Evolutionary conservation across 345 rosid genomes (phyloP), one percentile per base, ranked within the genome.

Genomic region (Anacardium occidentale): DNA sequence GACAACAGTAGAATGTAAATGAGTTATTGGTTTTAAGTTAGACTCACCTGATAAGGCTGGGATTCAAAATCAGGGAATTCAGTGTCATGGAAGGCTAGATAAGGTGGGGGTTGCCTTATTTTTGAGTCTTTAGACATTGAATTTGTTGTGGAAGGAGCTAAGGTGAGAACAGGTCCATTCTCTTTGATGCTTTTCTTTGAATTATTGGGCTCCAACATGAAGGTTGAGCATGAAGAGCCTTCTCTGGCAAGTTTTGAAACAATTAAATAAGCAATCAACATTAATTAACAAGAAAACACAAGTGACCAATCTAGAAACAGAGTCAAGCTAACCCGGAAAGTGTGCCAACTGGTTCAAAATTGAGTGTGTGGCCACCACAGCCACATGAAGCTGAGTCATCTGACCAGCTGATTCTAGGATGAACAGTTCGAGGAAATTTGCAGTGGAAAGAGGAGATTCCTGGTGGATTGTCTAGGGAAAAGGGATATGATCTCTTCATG

Each of bases 401-500:
- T n/a, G 76, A 60, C 55, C 62, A 73, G 66, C 79, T 71, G 72
- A 66, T 54, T 20, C 59, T 72, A 32, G 84, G 75, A 67, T 75
- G 78, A 21, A 64, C 76, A 59, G 64, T 50, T 20, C 73, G 59
- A 59, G 77, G 78, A 57, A 64, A 54, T 56, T 77, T 85, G 79
- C 60, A 64, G 54, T 24, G 72, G 40, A 78, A 29, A 60, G 76
- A 56, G 11, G 77, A 73, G 40, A 56, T 22, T 62, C 64, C 71
- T 52, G 78, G 80, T 17, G 83, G 73, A 65, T 79, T 69, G 45
- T 82, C 87, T 17, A 72, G 58, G 54, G 77, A 55, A 81, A 86
- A 89, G 20, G 85, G 89, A 66, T 70, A 78, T 53, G 83, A 34
- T 73, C 93, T 86, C 80, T 86, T 89, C 83, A 68, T 29, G 64